These are phyloP conservation scores for Solanum chacoense DNA, from an alignment of 305 asterid species.

Conservation along the genomic window DNA sequence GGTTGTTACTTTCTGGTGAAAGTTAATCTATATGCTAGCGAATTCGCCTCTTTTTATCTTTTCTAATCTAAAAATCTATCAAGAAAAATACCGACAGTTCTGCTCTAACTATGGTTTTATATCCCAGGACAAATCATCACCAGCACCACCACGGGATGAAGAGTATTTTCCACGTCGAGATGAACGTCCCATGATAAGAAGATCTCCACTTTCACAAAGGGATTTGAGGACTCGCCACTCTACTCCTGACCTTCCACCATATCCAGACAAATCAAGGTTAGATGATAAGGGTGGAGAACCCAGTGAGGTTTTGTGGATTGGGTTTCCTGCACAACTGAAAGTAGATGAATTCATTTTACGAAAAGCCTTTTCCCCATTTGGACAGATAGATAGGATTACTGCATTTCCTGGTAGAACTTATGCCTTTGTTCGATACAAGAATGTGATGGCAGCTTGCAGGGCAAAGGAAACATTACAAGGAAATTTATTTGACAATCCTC, in stretches of 20 bases:
- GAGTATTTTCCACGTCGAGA: slow-evolving; percentile 47
- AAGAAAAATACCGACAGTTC: background rate
- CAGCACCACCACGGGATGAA: slow-evolving; percentile 24
- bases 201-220: slow-evolving; percentile 45
- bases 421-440: slow-evolving; percentile 78
- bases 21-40: background rate
- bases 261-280: slow-evolving; percentile 45
- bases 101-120: slow-evolving; percentile 5
- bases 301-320: slow-evolving; percentile 91
- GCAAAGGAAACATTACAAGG: slow-evolving; percentile 89
- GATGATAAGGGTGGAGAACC: slow-evolving; percentile 59
- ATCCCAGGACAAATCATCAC: slow-evolving; percentile 74
- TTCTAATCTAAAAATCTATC: background rate
- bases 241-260: slow-evolving; percentile 36
- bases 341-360: slow-evolving; percentile 74
- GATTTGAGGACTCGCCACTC: slow-evolving; percentile 52
- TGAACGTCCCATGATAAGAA: slow-evolving; percentile 39
- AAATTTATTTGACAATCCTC: slow-evolving; percentile 80
- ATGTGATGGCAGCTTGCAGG: slow-evolving; percentile 52
- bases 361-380: slow-evolving; percentile 78
- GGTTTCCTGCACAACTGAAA: slow-evolving; percentile 81
- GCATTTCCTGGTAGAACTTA: slow-evolving; percentile 96
- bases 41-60: background rate
- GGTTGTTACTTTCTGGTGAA: background rate
- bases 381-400: slow-evolving; percentile 79